Conservation (phyloP, 208 protist species). For the Blechomonas ayalai region DNA sequence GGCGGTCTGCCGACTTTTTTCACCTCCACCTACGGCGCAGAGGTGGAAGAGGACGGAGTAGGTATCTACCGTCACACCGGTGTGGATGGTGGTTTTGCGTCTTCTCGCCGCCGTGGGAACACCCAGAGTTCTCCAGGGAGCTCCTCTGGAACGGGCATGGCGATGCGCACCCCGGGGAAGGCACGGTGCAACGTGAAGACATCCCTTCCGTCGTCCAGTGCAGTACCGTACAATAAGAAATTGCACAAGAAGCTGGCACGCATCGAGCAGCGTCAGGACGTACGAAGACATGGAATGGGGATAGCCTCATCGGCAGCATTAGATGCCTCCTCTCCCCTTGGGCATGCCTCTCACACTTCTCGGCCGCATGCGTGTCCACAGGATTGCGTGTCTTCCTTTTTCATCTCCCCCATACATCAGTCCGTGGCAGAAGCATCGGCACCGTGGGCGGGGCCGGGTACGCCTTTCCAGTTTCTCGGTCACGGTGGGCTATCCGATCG, state of each 20-base stretch:
- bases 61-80: not conserved
- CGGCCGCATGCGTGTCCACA: too few species aligned
- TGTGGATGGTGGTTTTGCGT: not conserved
- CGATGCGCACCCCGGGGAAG: not conserved
- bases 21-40: slow-evolving; percentile 19
- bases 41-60: not conserved
- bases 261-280: too few species aligned
- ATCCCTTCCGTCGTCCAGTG: slow-evolving; percentile 9
- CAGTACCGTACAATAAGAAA: slow-evolving; percentile 50
- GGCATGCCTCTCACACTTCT: too few species aligned
- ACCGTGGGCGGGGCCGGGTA: slow-evolving; percentile 11
- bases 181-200: slow-evolving; percentile 8
- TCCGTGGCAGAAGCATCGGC: slow-evolving; percentile 49
- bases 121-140: not conserved
- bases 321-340: not conserved
- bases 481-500: slow-evolving; percentile 33
- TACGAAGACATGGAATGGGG: not conserved
- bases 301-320: slow-evolving; percentile 1
- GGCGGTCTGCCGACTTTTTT: slow-evolving; percentile 7
- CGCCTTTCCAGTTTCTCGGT: slow-evolving; percentile 41
- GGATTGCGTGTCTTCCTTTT: slow-evolving; percentile 46
- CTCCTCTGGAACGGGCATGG: not conserved
- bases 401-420: slow-evolving; percentile 75
- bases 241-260: slow-evolving; percentile 35
- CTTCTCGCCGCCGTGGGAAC: not conserved